phyloP scores from a whole-genome alignment of 1,284 basidiomycete species.

The Irpex lacteus region DNA sequence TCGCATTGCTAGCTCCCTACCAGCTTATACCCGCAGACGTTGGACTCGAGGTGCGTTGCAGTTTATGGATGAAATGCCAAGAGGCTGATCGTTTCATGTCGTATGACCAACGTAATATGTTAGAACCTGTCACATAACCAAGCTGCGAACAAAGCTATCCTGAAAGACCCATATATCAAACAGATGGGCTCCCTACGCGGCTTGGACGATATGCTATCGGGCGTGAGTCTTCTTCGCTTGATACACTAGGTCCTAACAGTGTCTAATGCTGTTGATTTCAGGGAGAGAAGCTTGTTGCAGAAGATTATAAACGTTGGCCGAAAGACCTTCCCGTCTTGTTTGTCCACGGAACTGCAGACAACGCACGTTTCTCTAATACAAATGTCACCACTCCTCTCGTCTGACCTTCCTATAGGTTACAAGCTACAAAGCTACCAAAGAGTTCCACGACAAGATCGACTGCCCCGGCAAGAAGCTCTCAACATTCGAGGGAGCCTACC shows the following conservation, averaged over 20 bases:
- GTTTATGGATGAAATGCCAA: neutral
- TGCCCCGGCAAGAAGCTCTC: constrained; percentile 64
- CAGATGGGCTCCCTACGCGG: constrained; percentile 60
- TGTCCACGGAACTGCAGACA: constrained; percentile 76
- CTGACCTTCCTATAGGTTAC: constrained; percentile 47
- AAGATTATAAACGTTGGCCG: constrained; percentile 67
- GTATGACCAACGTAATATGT: neutral
- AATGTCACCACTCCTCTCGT: neutral
- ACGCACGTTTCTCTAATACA: constrained; percentile 33
- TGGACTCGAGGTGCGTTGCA: constrained; percentile 46
- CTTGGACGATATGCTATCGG: constrained; percentile 71
- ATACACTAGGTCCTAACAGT: neutral
- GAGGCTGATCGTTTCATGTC: neutral
- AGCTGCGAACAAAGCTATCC: constrained; percentile 50
- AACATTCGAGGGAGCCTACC: constrained; percentile 70
- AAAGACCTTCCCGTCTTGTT: constrained; percentile 70
- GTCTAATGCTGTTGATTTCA: constrained; percentile 24
- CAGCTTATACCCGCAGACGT: constrained; percentile 60
- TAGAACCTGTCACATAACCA: constrained; percentile 71
- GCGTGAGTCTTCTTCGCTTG: constrained; percentile 37
- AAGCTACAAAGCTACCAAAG: constrained; percentile 53
- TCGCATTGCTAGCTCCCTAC: constrained; percentile 47
- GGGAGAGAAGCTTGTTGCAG: constrained; percentile 59
- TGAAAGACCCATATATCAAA: constrained; percentile 68
- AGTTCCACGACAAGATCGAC: constrained; percentile 58